Evolutionary conservation across 176 grass and related monocot genomes (phyloP), one percentile per base, ranked within the genome.

Genomic region (Triticum turgidum): DNA sequence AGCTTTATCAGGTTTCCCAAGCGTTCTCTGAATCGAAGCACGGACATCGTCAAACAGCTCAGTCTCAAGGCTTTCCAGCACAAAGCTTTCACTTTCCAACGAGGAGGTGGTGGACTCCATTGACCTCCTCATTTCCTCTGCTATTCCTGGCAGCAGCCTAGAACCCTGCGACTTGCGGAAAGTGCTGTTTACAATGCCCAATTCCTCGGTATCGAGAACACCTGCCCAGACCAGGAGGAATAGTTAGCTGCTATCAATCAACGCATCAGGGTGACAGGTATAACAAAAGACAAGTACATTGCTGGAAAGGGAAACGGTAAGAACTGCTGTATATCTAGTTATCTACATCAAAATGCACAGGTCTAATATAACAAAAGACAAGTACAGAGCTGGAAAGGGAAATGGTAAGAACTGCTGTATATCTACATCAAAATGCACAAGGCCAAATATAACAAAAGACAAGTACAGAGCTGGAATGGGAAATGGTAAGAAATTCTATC

Each of bases 31-130:
- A 79, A 96, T 89, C 1, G 92, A 99, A 70, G 92, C 85, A 80
- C 90, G 87, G 7, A 94, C 79, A 77, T 90, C 93, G 24, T 96
- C 90, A 79, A 96, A 99, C n/a, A 99, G 75, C 18, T 96, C 88
- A 0, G 92, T 82, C 72, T 94, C 92, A 3, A 96, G 54, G 49
- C 86, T 98, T 67, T 98, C 96, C 58, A 95, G 61, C 9, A 34
- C 72, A 83, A 83, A 92, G 17, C 75, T 85, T 81, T 91, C 92
- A 2, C 81, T 92, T 35, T 95, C 93, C 3, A 95, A 4, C 33
- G 85, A 91, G 2, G 90, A 91, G 11, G 77, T 91, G 5, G 92
- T 91, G 3, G 94, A 96, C 27, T 99, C 97, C 15, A 71, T 21
- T 5, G 94, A 96, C 64, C 63, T 91, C 58, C 88, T 88, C 64